A percentile compares a stretch with the other conserved stretches of the same genome.
Conservation (phyloP, 2,329 filamentous ascomycete species). For the Xylaria sp. region DNA sequence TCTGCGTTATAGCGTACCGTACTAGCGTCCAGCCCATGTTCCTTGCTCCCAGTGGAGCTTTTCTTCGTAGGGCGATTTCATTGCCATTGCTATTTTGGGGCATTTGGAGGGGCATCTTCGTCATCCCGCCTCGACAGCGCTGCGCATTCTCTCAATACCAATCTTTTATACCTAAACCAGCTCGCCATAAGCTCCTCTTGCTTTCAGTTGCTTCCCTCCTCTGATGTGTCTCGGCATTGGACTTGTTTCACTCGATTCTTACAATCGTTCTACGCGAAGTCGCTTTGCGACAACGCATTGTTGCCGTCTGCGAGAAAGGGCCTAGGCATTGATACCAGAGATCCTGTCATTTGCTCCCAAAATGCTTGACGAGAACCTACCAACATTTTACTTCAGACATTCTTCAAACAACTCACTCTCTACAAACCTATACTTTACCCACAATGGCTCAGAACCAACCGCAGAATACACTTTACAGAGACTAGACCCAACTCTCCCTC, state of each 20-base stretch:
- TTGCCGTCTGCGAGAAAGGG: conserved; percentile 1
- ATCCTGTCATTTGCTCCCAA: conserved; percentile 35
- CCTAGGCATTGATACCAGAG: background rate
- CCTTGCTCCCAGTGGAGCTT: conserved; percentile 3
- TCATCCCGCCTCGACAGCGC: conserved; percentile 29
- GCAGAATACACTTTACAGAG: conserved; percentile 85
- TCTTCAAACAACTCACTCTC: conserved; percentile 64
- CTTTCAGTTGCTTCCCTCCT: background rate
- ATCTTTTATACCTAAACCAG: background rate
- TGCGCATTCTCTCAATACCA: conserved; percentile 1
- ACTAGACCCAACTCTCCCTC: conserved; percentile 75
- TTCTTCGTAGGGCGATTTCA: background rate
- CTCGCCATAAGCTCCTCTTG: background rate
- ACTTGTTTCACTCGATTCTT: background rate
- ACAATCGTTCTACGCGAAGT: background rate
- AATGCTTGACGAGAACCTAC: conserved; percentile 96
- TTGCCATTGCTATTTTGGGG: conserved; percentile 31
- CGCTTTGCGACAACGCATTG: background rate
- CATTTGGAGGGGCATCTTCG: conserved; percentile 32
- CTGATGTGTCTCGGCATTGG: background rate
- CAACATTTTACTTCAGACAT: conserved; percentile 70
- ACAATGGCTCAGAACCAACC: conserved; percentile 83
- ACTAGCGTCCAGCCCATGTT: background rate
- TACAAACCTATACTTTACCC: conserved; percentile 68
- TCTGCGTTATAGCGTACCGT: background rate